phyloP scores from a whole-genome alignment of 257 asterid genomes.

The Solanum bulbocastanum region DNA sequence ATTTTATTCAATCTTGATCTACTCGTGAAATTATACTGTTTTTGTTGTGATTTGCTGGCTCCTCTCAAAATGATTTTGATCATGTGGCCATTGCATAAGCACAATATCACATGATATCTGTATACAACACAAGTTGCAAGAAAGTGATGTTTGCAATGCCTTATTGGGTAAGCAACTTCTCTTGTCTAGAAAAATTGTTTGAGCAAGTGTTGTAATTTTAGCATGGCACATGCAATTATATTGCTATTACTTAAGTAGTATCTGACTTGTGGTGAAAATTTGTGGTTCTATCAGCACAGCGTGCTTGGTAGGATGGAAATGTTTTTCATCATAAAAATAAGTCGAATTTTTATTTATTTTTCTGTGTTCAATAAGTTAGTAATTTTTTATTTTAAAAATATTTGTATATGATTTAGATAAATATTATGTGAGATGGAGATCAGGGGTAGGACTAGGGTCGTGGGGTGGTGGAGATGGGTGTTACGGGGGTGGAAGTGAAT shows the following conservation, averaged over 20 bases:
- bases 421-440: neutral
- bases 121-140: slow-evolving; percentile 1
- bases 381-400: too few relatives aligned
- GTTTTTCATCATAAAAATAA: neutral
- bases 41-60: neutral
- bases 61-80: neutral
- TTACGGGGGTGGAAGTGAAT: neutral
- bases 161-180: neutral
- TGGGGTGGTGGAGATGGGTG: neutral
- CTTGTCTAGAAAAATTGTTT: neutral
- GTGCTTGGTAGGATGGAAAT: neutral
- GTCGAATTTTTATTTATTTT: neutral
- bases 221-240: neutral
- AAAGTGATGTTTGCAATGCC: neutral
- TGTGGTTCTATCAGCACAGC: neutral
- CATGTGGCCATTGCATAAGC: slow-evolving; percentile 10
- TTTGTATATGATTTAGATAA: too few relatives aligned
- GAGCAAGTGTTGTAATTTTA: neutral
- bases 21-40: neutral
- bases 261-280: neutral
- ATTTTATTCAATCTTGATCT: neutral
- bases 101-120: slow-evolving; percentile 14
- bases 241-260: neutral
- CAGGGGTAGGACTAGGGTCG: neutral
- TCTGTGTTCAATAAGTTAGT: too few relatives aligned